Evolutionary conservation across 805 yeast genomes (phyloP).

Genomic region (Candida verbasci): DNA sequence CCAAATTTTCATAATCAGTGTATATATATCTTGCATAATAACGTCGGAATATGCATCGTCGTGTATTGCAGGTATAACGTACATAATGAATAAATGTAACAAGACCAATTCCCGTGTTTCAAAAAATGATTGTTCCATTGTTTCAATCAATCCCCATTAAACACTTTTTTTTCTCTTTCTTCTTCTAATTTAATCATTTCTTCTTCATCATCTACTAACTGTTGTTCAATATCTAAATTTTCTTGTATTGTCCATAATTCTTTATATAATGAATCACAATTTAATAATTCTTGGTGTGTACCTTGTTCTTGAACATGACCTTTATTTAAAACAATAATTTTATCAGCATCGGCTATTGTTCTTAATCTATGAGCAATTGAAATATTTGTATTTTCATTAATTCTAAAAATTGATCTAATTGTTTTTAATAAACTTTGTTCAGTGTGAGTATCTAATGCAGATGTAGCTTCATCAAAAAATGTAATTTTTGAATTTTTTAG

Average conservation of each 20-base stretch:
- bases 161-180: conserved; percentile 3
- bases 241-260: conserved; percentile 94
- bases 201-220: conserved; percentile 12
- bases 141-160: not conserved
- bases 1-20: too few species aligned
- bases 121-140: too few species aligned
- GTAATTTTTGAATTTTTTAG: conserved; percentile 84
- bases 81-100: too few species aligned
- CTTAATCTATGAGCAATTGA: conserved; percentile 92
- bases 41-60: too few species aligned
- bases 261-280: conserved; percentile 59
- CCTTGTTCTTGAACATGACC: conserved; percentile 90
- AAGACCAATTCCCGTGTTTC: too few species aligned
- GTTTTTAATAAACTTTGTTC: conserved; percentile 81
- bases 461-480: conserved; percentile 95
- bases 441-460: conserved; percentile 94
- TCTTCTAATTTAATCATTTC: conserved; percentile 6
- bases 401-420: conserved; percentile 59
- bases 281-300: conserved; percentile 61
- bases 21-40: too few species aligned
- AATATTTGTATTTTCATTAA: conserved; percentile 65
- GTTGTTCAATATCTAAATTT: conserved; percentile 50
- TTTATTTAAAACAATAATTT: conserved; percentile 77
- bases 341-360: conserved; percentile 91
- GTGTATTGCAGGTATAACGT: too few species aligned